A percentile compares a stretch with the other conserved stretches of the same genome.
Conservation (phyloP, 2,329 filamentous ascomycete species). For the Fonsecaea nubica region DNA sequence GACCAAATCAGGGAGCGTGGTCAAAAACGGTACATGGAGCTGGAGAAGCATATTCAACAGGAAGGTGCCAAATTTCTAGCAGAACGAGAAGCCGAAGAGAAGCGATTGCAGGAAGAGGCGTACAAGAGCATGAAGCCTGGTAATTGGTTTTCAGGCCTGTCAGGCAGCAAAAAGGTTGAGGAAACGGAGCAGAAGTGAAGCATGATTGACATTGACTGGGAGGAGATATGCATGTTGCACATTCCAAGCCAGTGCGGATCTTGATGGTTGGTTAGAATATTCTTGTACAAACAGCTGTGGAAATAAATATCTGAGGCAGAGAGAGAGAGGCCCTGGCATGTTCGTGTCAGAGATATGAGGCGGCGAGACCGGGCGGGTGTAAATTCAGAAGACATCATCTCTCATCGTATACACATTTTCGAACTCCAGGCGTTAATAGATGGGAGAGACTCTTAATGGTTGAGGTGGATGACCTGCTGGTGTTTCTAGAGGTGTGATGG, state of each 20-base stretch:
- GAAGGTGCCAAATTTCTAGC: conserved; percentile 96
- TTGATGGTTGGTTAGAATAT: conserved; percentile 4
- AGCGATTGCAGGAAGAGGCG: conserved; percentile 86
- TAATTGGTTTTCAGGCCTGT: conserved; percentile 62
- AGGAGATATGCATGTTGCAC: neutral
- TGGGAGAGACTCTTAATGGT: conserved; percentile 3
- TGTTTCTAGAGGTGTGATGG: neutral
- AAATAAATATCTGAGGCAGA: conserved; percentile 1
- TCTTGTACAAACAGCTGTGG: conserved; percentile 23
- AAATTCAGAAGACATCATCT: conserved; percentile 22
- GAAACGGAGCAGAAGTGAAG: conserved; percentile 39
- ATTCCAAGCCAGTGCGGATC: conserved; percentile 10
- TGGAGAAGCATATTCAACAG: conserved; percentile 89
- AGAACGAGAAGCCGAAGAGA: conserved; percentile 86
- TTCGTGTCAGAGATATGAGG: conserved; percentile 1
- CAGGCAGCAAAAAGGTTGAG: conserved; percentile 50
- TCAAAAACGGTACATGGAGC: conserved; percentile 83
- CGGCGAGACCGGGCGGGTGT: neutral
- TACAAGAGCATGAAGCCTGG: conserved; percentile 91
- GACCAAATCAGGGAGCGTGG: conserved; percentile 93
- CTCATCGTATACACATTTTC: conserved; percentile 22
- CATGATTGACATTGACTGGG: neutral
- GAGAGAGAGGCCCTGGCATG: neutral
- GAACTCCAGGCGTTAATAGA: neutral
- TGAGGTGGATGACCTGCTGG: neutral